Evolutionary conservation across 257 asterid species (phyloP), one percentile per base, ranked within the genome.

Genomic region (Fraxinus quadrangulata): DNA sequence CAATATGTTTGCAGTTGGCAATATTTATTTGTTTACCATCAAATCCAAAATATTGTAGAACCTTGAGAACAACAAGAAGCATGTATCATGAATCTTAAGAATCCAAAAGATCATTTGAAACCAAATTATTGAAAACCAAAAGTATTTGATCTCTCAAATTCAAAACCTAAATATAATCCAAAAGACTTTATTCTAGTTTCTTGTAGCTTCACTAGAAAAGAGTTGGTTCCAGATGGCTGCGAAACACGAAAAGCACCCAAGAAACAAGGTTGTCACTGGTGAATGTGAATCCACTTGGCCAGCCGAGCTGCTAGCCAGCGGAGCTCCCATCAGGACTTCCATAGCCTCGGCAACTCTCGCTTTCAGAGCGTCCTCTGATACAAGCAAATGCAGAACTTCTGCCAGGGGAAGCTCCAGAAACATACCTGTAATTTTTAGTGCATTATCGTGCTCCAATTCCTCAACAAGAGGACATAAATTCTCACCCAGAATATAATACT

Each of bases 321-420:
- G 33, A 61, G 4, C 30, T 7, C 68, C 26, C 68, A 2, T 24
- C 68, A 61, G 68, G 68, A 61, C 14, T 21, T 61, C 68, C 33
- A 61, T 61, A 21, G 68, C 68, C 68, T 61, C 68, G 2, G 34
- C 68, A 61, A 61, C 68, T 61, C 16, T 61, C 2, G 33, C 30
- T 1, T 61, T 61, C 68, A 61, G 26, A 23, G 33, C 68, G 2
- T 61, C 68, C 33, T 28, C 14, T 23, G 68, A 61, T 2, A 24
- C 68, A 61, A 61, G 68, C 68, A 61, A 61, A 61, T 61, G 33
- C 68, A 61, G 16, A 61, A 61, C 8, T 1, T 61, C 68, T 61
- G 33, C 31, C 14, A 7, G 68, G 33, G 68, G 31, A 28, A 61
- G 26, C 68, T 61, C 33, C 33, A 61, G 8, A 23, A 61, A 2